These are phyloP conservation scores for Fonticula alba DNA, from an alignment of 78 protist genomes.

Conservation along the genomic window DNA sequence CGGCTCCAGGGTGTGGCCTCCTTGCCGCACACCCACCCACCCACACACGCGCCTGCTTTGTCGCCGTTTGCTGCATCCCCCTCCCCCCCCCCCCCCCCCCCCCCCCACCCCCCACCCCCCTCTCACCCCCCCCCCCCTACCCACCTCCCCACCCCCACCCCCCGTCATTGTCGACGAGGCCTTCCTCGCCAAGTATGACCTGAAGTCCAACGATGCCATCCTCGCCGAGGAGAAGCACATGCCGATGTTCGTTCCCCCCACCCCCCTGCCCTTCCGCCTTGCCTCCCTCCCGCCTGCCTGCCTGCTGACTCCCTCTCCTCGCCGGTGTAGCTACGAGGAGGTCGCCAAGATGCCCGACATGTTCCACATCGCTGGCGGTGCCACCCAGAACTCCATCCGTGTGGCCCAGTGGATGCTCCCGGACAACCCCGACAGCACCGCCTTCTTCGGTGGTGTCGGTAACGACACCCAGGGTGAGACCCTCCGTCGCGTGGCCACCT, in stretches of 20 bases:
- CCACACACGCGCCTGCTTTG: too few species aligned
- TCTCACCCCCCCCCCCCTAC: too few species aligned
- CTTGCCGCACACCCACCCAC: too few species aligned
- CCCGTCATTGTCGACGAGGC: too few species aligned
- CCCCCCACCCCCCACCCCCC: too few species aligned
- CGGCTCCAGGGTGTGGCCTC: too few species aligned
- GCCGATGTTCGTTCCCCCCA: slow-evolving; percentile 38
- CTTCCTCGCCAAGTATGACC: slow-evolving; percentile 28
- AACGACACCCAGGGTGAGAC: slow-evolving; percentile 46
- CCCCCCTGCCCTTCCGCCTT: neutral
- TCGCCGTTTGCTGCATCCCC: too few species aligned
- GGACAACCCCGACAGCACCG: slow-evolving; percentile 10
- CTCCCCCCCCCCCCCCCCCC: too few species aligned
- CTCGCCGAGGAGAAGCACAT: slow-evolving; percentile 72
- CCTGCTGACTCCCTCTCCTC: neutral
- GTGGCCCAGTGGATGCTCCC: slow-evolving; percentile 73
- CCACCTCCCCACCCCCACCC: too few species aligned
- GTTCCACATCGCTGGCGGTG: slow-evolving; percentile 84
- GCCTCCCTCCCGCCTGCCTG: neutral
- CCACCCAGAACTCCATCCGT: slow-evolving; percentile 57
- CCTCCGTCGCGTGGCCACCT: slow-evolving; percentile 36
- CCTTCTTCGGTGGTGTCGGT: slow-evolving; percentile 80
- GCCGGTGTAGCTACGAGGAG: slow-evolving; percentile 55
- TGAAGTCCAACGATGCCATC: slow-evolving; percentile 56
- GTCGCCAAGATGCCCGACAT: slow-evolving; percentile 23